Conservation (phyloP, 352 stramenopile species). For the Phytophthora uliginosa region DNA sequence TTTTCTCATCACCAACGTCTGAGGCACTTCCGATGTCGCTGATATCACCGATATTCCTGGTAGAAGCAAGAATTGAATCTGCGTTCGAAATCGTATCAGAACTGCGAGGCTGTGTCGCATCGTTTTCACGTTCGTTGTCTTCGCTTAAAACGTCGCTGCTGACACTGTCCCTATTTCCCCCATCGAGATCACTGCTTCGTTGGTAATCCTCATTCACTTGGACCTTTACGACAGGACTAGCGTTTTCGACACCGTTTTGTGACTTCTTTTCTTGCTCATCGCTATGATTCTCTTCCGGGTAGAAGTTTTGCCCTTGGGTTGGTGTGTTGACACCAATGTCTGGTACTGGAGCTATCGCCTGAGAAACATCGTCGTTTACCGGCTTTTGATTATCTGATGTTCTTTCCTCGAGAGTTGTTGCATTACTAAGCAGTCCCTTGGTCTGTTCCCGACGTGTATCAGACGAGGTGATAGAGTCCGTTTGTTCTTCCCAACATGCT, state of each 20-base stretch:
- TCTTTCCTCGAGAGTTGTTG: neutral
- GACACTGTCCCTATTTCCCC: neutral
- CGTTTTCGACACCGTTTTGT: neutral
- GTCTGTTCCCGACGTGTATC: neutral
- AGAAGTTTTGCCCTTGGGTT: neutral
- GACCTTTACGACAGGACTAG: neutral
- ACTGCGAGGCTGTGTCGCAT: neutral
- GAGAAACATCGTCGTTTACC: neutral
- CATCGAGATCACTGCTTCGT: neutral
- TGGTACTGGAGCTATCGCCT: neutral
- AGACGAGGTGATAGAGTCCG: neutral
- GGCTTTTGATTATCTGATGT: neutral
- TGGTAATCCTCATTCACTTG: neutral
- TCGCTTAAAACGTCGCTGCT: neutral
- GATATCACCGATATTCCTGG: neutral
- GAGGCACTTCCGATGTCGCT: neutral
- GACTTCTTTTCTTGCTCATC: neutral
- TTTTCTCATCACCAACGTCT: neutral
- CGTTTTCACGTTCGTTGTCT: neutral
- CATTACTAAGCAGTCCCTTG: neutral
- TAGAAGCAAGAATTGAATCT: neutral
- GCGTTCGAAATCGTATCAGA: neutral
- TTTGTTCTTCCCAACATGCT: slow-evolving; percentile 31
- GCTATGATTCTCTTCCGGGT: neutral
- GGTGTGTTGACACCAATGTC: too few species aligned